These are phyloP conservation scores for Didymella glomerata DNA, from an alignment of 2,329 filamentous ascomycete genomes.

Conservation along the genomic window DNA sequence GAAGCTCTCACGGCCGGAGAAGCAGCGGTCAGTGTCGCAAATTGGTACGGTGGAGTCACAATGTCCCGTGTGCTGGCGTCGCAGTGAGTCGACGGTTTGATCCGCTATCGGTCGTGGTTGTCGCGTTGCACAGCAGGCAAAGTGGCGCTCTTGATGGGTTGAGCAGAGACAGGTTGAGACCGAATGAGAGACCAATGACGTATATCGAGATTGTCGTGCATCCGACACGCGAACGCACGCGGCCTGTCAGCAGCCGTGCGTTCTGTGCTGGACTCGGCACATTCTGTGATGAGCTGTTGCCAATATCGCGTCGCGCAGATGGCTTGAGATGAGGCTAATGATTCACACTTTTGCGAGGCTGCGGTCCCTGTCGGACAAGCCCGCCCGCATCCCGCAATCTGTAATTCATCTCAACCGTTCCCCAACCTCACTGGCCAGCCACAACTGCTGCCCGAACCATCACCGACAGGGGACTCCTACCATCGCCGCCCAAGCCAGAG, in stretches of 20 bases:
- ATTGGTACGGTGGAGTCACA: conserved; percentile 23
- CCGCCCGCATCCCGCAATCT: conserved; percentile 21
- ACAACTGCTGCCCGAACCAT: conserved; percentile 28
- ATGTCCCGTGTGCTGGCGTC: conserved; percentile 23
- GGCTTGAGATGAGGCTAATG: conserved; percentile 35
- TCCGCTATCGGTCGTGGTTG: conserved; percentile 16
- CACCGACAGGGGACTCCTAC: conserved; percentile 20
- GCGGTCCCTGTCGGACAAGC: conserved; percentile 16
- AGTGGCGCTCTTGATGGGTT: conserved; percentile 21
- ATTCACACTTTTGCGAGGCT: conserved; percentile 12
- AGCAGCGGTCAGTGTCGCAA: conserved; percentile 39
- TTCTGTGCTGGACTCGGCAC: conserved; percentile 12
- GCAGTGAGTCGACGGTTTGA: conserved; percentile 32
- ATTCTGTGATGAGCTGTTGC: conserved; percentile 28
- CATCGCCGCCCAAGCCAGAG: conserved; percentile 29
- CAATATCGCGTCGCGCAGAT: conserved; percentile 37
- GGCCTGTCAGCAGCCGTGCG: conserved; percentile 32
- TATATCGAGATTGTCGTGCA: conserved; percentile 12
- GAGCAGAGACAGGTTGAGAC: conserved; percentile 17
- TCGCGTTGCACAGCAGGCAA: conserved; percentile 18
- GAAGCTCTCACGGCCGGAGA: conserved; percentile 32
- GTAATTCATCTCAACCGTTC: conserved; percentile 18
- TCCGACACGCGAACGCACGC: conserved; percentile 19
- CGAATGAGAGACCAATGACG: conserved; percentile 23
- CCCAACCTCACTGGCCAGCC: conserved; percentile 26